Evolutionary conservation across 1,284 basidiomycete genomes (phyloP).

Genomic region (Athelia sp.): DNA sequence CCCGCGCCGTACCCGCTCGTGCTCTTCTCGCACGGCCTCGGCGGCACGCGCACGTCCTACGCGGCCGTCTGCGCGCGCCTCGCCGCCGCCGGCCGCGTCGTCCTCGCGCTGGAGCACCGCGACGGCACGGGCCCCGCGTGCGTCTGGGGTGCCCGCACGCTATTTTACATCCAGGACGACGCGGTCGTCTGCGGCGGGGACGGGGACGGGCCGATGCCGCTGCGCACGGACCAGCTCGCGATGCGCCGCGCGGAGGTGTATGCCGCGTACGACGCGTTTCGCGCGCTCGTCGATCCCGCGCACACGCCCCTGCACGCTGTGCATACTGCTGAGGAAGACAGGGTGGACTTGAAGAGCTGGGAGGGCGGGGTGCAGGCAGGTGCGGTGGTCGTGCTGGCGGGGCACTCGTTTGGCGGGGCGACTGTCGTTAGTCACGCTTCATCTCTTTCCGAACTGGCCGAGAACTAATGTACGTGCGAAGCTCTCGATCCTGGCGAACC

Average conservation of each 20-base stretch:
- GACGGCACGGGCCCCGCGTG: slow-evolving; percentile 64
- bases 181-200: slow-evolving; percentile 28
- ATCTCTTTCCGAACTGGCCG: slow-evolving; percentile 10
- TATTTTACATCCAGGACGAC: slow-evolving; percentile 41
- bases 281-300: slow-evolving; percentile 30
- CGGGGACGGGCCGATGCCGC: slow-evolving; percentile 28
- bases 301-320: slow-evolving; percentile 24
- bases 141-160: slow-evolving; percentile 16
- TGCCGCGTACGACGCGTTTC: slow-evolving; percentile 43
- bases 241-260: slow-evolving; percentile 67
- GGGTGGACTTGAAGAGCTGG: slow-evolving; percentile 41
- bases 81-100: slow-evolving; percentile 71
- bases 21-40: slow-evolving; percentile 79
- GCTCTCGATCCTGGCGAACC: slow-evolving; percentile 50
- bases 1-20: slow-evolving; percentile 60
- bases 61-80: slow-evolving; percentile 69
- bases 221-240: slow-evolving; percentile 60
- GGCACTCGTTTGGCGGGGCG: slow-evolving; percentile 78
- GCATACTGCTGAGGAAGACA: slow-evolving; percentile 11
- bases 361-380: slow-evolving; percentile 32
- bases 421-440: slow-evolving; percentile 47
- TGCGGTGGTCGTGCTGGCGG: slow-evolving; percentile 47
- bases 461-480: slow-evolving; percentile 17
- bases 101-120: slow-evolving; percentile 72
- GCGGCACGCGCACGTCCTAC: slow-evolving; percentile 69